Percentiles rank a stretch among this genome's conserved stretches.
Conservation (phyloP, 2,329 filamentous ascomycete genomes). For the Penicillium italicum region DNA sequence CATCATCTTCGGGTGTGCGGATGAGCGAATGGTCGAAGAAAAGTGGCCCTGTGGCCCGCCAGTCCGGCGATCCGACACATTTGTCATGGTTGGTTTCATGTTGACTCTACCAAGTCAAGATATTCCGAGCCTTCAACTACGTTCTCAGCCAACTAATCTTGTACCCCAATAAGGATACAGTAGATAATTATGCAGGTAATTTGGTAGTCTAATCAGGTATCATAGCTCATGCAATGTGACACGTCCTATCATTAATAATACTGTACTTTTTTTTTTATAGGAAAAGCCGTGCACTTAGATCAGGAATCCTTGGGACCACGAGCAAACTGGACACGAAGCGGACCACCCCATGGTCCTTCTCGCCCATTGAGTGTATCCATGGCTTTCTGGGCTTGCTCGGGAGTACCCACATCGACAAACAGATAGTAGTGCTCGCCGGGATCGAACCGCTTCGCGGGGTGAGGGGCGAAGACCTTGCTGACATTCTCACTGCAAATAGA, state of each 20-base stretch:
- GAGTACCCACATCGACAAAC: conserved; percentile 60
- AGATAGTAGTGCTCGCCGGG: conserved; percentile 60
- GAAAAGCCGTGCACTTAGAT: not conserved
- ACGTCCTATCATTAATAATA: conserved; percentile 7
- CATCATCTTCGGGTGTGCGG: not conserved
- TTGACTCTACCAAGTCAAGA: no score
- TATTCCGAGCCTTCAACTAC: not conserved
- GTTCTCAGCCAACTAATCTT: not conserved
- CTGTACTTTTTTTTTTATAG: not conserved
- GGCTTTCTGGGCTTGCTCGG: conserved; percentile 54
- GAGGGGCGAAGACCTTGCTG: conserved; percentile 57
- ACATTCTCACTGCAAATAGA: conserved; percentile 39
- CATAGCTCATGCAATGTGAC: conserved; percentile 6
- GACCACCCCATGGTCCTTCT: conserved; percentile 40
- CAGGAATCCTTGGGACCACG: conserved; percentile 30
- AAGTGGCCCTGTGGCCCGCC: not conserved
- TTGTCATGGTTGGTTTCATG: not conserved
- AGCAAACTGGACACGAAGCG: conserved; percentile 40
- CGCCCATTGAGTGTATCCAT: conserved; percentile 44
- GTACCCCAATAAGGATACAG: not conserved
- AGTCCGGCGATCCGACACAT: not conserved
- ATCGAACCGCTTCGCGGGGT: conserved; percentile 51
- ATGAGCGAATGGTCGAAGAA: not conserved
- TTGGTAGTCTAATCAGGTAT: conserved; percentile 3
- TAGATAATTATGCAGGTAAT: not conserved